These are phyloP conservation scores for Neocucurbitaria cava DNA, from an alignment of 2,329 filamentous ascomycete genomes.

Conservation along the genomic window DNA sequence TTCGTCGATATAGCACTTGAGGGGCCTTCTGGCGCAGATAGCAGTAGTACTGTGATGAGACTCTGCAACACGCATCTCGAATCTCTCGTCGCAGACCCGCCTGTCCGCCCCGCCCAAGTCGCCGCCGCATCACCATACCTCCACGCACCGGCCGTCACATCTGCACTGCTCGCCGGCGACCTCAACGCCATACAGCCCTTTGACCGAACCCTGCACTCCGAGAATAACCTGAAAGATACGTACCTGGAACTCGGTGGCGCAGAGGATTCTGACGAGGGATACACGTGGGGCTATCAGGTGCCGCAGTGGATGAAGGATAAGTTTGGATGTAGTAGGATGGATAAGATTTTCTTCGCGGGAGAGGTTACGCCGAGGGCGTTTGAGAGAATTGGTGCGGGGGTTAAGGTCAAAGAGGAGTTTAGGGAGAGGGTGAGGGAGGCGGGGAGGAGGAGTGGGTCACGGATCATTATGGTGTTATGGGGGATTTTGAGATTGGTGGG, in stretches of 20 bases:
- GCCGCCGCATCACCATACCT: constrained; percentile 54
- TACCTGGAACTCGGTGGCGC: constrained; percentile 60
- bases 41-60: too few species aligned
- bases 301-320: constrained; percentile 48
- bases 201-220: constrained; percentile 56
- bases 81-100: constrained; percentile 58
- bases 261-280: constrained; percentile 60
- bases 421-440: constrained; percentile 33
- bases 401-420: constrained; percentile 51
- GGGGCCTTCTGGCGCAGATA: too few species aligned
- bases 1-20: constrained; percentile 59
- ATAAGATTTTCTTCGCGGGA: constrained; percentile 61
- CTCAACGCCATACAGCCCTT: constrained; percentile 66
- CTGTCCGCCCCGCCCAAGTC: constrained; percentile 59
- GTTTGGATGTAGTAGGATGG: constrained; percentile 62
- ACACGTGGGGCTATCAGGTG: constrained; percentile 66
- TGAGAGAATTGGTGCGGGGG: constrained; percentile 57
- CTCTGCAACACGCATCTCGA: constrained; percentile 67
- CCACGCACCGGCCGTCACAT: constrained; percentile 47
- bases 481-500: constrained; percentile 23
- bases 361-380: constrained; percentile 43
- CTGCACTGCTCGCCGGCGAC: constrained; percentile 61
- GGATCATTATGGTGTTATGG: constrained; percentile 59
- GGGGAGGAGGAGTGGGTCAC: constrained; percentile 58
- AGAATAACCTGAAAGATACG: constrained; percentile 60